These are phyloP conservation scores for Collybia mongolica DNA, from an alignment of 768 basidiomycete species.

Conservation along the genomic window DNA sequence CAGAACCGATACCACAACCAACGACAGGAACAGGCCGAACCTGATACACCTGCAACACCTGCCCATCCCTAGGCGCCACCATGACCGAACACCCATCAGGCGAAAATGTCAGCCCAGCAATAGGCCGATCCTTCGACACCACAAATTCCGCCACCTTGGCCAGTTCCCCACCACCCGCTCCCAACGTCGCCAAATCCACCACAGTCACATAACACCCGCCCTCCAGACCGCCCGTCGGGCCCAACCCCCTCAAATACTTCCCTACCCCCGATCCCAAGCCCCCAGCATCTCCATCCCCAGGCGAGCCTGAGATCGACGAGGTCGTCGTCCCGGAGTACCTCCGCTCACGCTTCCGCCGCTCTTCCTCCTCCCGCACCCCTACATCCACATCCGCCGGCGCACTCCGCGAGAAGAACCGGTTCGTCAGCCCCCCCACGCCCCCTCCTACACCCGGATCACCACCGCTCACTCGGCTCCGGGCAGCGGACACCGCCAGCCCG, in stretches of 20 bases:
- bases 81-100: constrained; percentile 51
- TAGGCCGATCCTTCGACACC: constrained; percentile 43
- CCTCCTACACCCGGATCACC: constrained; percentile 5
- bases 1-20: background rate
- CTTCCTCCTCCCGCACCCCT: constrained; percentile 8
- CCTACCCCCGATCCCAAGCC: background rate
- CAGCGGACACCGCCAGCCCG: constrained; percentile 57
- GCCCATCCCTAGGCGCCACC: constrained; percentile 55
- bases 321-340: constrained; percentile 16
- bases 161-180: constrained; percentile 8
- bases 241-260: background rate
- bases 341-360: constrained; percentile 17
- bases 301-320: constrained; percentile 1
- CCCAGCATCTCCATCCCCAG: constrained; percentile 1
- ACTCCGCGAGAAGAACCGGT: constrained; percentile 59
- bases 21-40: constrained; percentile 24
- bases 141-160: constrained; percentile 46
- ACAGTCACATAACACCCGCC: constrained; percentile 38
- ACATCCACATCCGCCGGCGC: constrained; percentile 45
- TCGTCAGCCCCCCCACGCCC: constrained; percentile 23
- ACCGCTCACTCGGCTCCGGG: constrained; percentile 31
- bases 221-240: background rate
- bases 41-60: constrained; percentile 48
- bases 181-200: constrained; percentile 45
- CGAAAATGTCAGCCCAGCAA: constrained; percentile 50